Base-by-base conservation (phyloP, 305 asterid species). In the Fraxinus velutina region DNA sequence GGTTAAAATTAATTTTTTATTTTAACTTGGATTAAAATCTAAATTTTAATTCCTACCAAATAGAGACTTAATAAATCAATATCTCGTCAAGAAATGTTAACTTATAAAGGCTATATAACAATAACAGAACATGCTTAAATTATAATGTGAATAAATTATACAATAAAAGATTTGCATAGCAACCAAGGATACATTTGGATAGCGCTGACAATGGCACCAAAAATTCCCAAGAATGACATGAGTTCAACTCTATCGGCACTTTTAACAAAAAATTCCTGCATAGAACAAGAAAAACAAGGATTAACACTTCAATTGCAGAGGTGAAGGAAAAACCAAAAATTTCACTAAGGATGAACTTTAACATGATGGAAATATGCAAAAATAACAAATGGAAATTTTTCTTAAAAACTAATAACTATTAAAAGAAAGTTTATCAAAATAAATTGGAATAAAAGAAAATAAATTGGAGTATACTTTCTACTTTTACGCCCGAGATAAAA, bases 211-310 rank as follows among this genome's bases (percentile, higher is more conserved):
- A 94, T 88, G 80, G 97, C 98, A 81, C 99, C 99, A 86, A 96
- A 96, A 13, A 91, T 73, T 66, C 99, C 99, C 92, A 96, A 91
- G 90, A 94, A 91, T 79, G 97, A 96, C 99, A 96, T 91, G 80
- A 96, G 97, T 87, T 96, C 97, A 82, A 93, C 85, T 87, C 93
- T 89, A 84, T 96, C 98, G 73, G 97, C 99, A 88, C 88, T 94
- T 86, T 88, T 96, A 72, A 94, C 97, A 84, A 94, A 91, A 89
- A 85, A 96, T 78, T 96, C 99, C 98, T 95, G 96, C 89, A 83
- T 17, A 78, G 44, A 72, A 76, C 74, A 88, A 77, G 29, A 84
- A 79, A 68, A 52, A 73, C 50, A 80, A 80, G 72, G 33, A 75
- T 74, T 68, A 77, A 70, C 6, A 39, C 37, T 55, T 21, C 76